Base-by-base conservation (phyloP, 2,329 filamentous ascomycete genomes). In the Alternaria sp. region DNA sequence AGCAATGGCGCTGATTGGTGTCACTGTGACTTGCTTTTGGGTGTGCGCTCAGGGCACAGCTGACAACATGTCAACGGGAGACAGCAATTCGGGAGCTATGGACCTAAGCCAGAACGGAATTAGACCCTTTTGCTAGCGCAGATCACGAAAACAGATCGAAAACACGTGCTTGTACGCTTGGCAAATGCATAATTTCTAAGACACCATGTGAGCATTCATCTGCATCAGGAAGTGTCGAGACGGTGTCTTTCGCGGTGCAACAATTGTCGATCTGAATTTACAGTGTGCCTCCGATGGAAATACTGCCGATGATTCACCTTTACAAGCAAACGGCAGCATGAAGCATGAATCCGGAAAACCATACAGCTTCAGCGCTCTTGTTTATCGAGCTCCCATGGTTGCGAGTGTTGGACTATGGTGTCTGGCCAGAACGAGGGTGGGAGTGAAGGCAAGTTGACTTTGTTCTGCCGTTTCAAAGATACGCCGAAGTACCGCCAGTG, bases 391-490 rank as follows among this genome's bases (percentile, higher is more conserved):
- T n/a, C 48, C 49, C n/a, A 25, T 27, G 11, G 18, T 20, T 8
- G 22, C 32, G 12, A 50, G 46, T 16, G 9, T 25, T 27, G 14
- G 20, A 3, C 32, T 22, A 44, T 54, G 51, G 40, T 30, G 51
- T 36, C 27, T 32, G 25, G 40, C 40, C 27, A 38, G 40, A 45
- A 44, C 16, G 51, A 30, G 41, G 41, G 30, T 16, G 30, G 52
- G 34, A 46, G 53, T 27, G 41, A 38, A 27, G 50, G 36, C 28
- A 27, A 48, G 28, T 20, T 43, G 43, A 28, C 16, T 27, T 40
- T 46, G 45, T 40, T 25, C 57, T 44, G 51, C 25, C 27, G 36
- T 56, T 48, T 56, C 28, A 36, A 49, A 45, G 36, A 59, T 25
- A 16, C 20, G 44, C 36, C 22, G 51, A 34, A 30, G 30, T 43